Evolutionary conservation across 1,284 basidiomycete genomes (phyloP), one percentile per base, ranked within the genome.

Genomic region (Mixia osmundae): DNA sequence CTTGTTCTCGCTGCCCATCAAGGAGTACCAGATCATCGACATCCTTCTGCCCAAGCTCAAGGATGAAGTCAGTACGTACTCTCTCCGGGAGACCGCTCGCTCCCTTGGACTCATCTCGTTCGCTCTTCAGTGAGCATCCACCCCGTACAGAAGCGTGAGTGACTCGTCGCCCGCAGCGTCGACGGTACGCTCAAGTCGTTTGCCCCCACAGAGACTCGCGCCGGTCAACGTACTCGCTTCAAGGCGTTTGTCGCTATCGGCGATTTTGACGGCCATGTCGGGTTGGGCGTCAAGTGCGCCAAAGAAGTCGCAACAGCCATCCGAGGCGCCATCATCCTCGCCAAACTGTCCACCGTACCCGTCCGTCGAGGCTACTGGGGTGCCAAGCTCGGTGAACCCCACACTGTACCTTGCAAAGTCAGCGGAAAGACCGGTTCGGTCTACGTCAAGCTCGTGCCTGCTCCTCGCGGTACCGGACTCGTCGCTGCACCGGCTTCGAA

Each of bases 121-220:
- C 1, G 14, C 6, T 20, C 7, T 40, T 49, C 57, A 97, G 97
- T 99, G 91, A 91, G 89, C 63, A 97, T 99, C 61, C 87, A 85
- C 76, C 91, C 91, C 52, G 91, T 99, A 44, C 91, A 97, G 67
- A 99, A 99, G 67, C 91, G n/a, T n/a, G n/a, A n/a, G n/a, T n/a
- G n/a, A n/a, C n/a, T n/a, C n/a, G n/a, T n/a, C n/a, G n/a, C n/a
- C n/a, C n/a, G n/a, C n/a, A n/a, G n/a, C n/a, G n/a, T n/a, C n/a
- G n/a, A n/a, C n/a, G n/a, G n/a, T n/a, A n/a, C n/a, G n/a, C n/a
- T n/a, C n/a, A n/a, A n/a, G n/a, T n/a, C n/a, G n/a, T n/a, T n/a
- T n/a, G n/a, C n/a, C n/a, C n/a, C n/a, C n/a, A n/a, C n/a, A n/a
- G n/a, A 99, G 65, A 99, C 91, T 45, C 85, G 83, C 57, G 91